These are phyloP conservation scores for Serendipita sp. DNA, from an alignment of 768 basidiomycete species.

Conservation along the genomic window DNA sequence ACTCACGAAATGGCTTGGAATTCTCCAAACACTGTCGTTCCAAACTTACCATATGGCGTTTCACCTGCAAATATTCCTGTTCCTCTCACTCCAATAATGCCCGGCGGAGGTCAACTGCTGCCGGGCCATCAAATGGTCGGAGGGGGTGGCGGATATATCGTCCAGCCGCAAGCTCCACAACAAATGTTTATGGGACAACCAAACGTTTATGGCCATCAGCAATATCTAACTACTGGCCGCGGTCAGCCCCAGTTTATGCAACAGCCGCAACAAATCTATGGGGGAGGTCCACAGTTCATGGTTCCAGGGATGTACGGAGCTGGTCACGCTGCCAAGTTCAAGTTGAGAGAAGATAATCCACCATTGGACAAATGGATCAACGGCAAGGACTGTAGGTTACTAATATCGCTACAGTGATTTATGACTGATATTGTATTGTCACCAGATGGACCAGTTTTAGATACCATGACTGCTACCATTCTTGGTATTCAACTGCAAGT, in stretches of 20 bases:
- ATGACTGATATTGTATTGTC: background rate
- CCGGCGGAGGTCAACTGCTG: background rate
- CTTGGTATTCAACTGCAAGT: background rate
- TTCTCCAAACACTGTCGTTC: slow-evolving; percentile 5
- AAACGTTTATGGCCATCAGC: background rate
- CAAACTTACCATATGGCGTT: background rate
- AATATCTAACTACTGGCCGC: background rate
- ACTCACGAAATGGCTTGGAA: background rate
- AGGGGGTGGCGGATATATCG: background rate
- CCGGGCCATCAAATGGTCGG: background rate
- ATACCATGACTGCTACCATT: background rate
- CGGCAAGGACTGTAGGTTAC: background rate
- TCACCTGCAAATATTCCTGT: background rate
- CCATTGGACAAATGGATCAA: background rate
- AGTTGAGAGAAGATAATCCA: background rate
- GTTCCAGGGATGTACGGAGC: background rate
- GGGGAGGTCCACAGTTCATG: background rate
- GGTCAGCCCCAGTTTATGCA: background rate
- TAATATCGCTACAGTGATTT: background rate
- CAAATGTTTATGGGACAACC: background rate
- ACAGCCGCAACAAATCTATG: background rate
- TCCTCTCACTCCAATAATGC: background rate
- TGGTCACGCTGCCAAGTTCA: background rate
- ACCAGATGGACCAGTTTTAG: background rate
- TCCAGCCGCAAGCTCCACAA: background rate